Conservation (phyloP, 176 grass and related monocot species). For the Themeda triandra region DNA sequence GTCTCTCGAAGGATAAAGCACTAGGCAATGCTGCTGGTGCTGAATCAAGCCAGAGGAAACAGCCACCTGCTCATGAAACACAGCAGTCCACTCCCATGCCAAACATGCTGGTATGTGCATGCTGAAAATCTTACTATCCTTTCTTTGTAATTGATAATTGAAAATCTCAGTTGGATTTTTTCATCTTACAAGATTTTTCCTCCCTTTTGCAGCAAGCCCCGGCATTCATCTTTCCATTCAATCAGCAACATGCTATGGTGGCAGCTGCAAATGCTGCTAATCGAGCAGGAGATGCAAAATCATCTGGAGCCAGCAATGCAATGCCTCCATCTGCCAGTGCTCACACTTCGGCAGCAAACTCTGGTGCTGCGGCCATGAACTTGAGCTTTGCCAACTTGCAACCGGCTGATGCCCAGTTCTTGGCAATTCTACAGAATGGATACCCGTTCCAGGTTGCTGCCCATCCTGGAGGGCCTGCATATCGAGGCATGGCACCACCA, state of each 20-base stretch:
- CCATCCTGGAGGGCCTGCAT: conserved; percentile 61
- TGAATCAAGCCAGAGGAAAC: conserved; percentile 79
- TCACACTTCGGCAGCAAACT: conserved; percentile 28
- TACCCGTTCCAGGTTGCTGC: conserved; percentile 76
- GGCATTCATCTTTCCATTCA: conserved; percentile 84
- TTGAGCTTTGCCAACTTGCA: conserved; percentile 78
- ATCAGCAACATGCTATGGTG: conserved; percentile 66
- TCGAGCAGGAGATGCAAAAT: conserved; percentile 56
- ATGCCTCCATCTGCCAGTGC: conserved; percentile 38
- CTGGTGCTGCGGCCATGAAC: conserved; percentile 63
- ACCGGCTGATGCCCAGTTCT: conserved; percentile 66
- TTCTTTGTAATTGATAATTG: background rate
- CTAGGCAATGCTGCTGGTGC: conserved; percentile 33
- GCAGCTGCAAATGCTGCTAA: conserved; percentile 49
- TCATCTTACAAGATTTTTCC: conserved; percentile 13
- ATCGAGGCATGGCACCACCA: conserved; percentile 59
- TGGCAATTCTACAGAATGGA: conserved; percentile 79
- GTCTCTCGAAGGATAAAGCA: conserved; percentile 59
- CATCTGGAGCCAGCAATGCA: conserved; percentile 32
- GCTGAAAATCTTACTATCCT: background rate
- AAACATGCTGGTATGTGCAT: conserved; percentile 65
- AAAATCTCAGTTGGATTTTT: background rate
- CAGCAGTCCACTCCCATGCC: conserved; percentile 52
- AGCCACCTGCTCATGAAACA: conserved; percentile 59
- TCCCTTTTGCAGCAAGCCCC: conserved; percentile 56